phyloP scores from a whole-genome alignment of 176 grass and related monocot species.

The Stipa capillata region DNA sequence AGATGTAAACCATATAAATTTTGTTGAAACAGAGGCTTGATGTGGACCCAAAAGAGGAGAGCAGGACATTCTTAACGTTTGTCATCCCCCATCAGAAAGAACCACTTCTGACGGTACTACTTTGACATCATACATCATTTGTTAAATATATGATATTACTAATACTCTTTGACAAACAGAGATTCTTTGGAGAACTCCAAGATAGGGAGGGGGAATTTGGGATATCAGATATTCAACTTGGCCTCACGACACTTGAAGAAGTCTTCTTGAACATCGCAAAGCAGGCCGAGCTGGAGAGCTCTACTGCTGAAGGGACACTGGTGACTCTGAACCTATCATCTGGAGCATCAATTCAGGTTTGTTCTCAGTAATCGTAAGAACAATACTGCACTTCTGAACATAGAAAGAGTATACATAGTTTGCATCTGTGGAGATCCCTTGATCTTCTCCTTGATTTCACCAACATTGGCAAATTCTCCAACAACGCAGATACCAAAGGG shows the following conservation, averaged over 20 bases:
- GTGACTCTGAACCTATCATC: conserved; percentile 65
- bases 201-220: conserved; percentile 78
- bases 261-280: conserved; percentile 96
- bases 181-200: conserved; percentile 79
- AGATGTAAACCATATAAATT: neutral
- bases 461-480: neutral
- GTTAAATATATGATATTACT: neutral
- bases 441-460: neutral
- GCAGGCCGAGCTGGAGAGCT: conserved; percentile 80
- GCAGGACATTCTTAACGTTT: conserved; percentile 83
- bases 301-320: conserved; percentile 65
- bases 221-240: conserved; percentile 91
- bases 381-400: neutral
- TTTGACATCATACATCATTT: neutral
- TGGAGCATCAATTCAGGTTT: conserved; percentile 79
- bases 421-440: neutral
- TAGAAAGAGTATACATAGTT: neutral
- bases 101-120: conserved; percentile 66
- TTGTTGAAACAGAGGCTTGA: conserved; percentile 43
- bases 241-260: conserved; percentile 90
- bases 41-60: conserved; percentile 81
- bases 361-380: neutral
- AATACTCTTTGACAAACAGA: conserved; percentile 36
- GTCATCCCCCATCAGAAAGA: conserved; percentile 85
- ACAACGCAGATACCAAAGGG: conserved; percentile 78